Conservation (phyloP, 805 yeast genomes). For the Hanseniaspora lindneri region DNA sequence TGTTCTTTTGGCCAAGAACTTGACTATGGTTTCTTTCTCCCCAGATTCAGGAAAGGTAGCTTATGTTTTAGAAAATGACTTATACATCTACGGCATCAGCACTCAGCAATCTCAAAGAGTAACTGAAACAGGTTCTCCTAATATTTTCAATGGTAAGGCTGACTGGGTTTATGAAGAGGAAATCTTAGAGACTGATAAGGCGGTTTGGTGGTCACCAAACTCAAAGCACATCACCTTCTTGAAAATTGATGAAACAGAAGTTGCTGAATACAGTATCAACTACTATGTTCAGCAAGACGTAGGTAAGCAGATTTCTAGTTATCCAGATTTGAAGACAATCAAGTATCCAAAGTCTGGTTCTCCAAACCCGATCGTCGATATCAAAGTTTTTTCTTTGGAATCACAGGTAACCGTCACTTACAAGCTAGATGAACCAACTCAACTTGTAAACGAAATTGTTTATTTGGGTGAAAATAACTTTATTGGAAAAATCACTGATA, state of each 20-base stretch:
- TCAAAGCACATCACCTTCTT: constrained; percentile 55
- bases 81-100: constrained; percentile 41
- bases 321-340: constrained; percentile 49
- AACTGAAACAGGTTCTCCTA: constrained; percentile 58
- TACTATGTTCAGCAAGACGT: constrained; percentile 48
- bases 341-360: constrained; percentile 82
- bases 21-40: constrained; percentile 53
- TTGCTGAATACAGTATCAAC: constrained; percentile 62
- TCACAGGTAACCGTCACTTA: constrained; percentile 30
- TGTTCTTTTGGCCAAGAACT: constrained; percentile 25
- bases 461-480: constrained; percentile 53
- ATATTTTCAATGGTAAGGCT: constrained; percentile 74
- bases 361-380: constrained; percentile 54
- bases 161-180: constrained; percentile 96
- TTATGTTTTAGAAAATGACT: constrained; percentile 55
- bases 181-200: constrained; percentile 55
- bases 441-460: constrained; percentile 52
- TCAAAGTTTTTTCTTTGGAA: constrained; percentile 36
- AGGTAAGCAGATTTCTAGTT: constrained; percentile 33
- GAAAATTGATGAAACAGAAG: constrained; percentile 60
- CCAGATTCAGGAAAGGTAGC: constrained; percentile 59
- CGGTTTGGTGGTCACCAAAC: constrained; percentile 79
- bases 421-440: constrained; percentile 30
- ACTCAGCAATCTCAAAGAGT: constrained; percentile 33
- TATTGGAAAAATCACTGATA: constrained; percentile 47